Percentiles rank a stretch among this genome's conserved stretches.
phyloP scores from a whole-genome alignment of 2,329 filamentous ascomycete genomes.

The Salinomyces thailandicus region DNA sequence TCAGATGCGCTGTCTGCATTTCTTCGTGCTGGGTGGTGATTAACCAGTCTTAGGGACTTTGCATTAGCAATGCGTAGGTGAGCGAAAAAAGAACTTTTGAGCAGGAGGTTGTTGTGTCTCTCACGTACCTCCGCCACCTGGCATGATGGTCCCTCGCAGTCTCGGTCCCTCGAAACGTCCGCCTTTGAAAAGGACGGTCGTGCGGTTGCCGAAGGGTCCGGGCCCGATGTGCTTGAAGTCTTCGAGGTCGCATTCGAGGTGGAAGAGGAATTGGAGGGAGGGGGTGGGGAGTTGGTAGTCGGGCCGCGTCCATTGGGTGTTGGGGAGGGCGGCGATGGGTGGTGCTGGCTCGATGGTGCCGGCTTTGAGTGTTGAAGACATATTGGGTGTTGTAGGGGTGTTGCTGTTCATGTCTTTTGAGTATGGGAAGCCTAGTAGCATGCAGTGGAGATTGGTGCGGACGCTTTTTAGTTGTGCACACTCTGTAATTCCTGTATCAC shows the following conservation, averaged over 20 bases:
- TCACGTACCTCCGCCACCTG: constrained; percentile 14
- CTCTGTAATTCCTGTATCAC: no score
- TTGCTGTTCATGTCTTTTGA: background rate
- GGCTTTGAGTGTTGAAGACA: background rate
- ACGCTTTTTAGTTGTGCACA: no score
- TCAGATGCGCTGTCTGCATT: constrained; percentile 20
- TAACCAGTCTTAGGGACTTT: constrained; percentile 12
- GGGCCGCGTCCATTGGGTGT: constrained; percentile 16
- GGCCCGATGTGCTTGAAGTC: constrained; percentile 13
- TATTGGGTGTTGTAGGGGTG: background rate
- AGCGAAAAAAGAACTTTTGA: background rate
- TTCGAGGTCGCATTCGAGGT: constrained; percentile 19
- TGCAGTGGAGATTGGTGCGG: no score
- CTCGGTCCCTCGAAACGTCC: constrained; percentile 16
- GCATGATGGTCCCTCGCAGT: constrained; percentile 14
- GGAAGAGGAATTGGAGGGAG: constrained; percentile 15
- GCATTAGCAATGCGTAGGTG: background rate
- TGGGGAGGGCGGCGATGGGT: constrained; percentile 10
- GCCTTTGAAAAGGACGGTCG: constrained; percentile 18
- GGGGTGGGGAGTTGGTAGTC: constrained; percentile 14
- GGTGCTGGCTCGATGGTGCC: constrained; percentile 7
- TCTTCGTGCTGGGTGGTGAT: constrained; percentile 15
- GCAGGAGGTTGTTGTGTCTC: no score
- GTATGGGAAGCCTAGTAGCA: no score
- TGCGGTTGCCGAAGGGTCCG: constrained; percentile 15